Evolutionary conservation across 306 rosid genomes (phyloP).

Genomic region (Quercus cerris): DNA sequence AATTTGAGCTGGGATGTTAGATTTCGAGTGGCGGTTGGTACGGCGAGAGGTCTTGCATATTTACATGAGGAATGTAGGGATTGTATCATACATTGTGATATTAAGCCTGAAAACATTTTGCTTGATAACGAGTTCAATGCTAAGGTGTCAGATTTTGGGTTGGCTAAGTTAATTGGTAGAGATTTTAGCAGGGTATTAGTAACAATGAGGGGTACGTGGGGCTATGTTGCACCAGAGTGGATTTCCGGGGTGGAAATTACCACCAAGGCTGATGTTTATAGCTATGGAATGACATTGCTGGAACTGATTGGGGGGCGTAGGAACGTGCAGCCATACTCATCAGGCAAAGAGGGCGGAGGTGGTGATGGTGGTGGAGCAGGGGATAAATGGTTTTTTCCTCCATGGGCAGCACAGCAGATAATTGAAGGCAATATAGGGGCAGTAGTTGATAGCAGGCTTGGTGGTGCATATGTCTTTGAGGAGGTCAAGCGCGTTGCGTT

Average conservation of each 20-base stretch:
- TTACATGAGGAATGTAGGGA: conserved; percentile 78
- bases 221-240: conserved; percentile 92
- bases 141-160: conserved; percentile 80
- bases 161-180: conserved; percentile 70
- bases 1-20: conserved; percentile 75
- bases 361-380: conserved; percentile 27
- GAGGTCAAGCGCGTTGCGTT: conserved; percentile 59
- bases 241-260: conserved; percentile 79
- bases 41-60: conserved; percentile 80
- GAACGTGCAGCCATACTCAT: conserved; percentile 53
- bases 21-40: conserved; percentile 61
- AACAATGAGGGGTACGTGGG: conserved; percentile 89
- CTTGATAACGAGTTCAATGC: conserved; percentile 58
- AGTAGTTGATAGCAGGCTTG: conserved; percentile 62
- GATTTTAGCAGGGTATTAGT: conserved; percentile 75
- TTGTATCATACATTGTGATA: conserved; percentile 82
- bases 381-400: conserved; percentile 89
- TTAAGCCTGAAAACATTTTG: conserved; percentile 82
- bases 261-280: conserved; percentile 81
- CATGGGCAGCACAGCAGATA: conserved; percentile 73
- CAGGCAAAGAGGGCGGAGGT: conserved; percentile 25
- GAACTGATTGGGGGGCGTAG: conserved; percentile 75
- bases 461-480: conserved; percentile 36
- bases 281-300: conserved; percentile 80
- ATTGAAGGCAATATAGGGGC: conserved; percentile 50